Percentiles rank a stretch among this genome's conserved stretches.
phyloP scores from a whole-genome alignment of 225 moss, liverwort and hornwort species.

The Straminergon stramineum region DNA sequence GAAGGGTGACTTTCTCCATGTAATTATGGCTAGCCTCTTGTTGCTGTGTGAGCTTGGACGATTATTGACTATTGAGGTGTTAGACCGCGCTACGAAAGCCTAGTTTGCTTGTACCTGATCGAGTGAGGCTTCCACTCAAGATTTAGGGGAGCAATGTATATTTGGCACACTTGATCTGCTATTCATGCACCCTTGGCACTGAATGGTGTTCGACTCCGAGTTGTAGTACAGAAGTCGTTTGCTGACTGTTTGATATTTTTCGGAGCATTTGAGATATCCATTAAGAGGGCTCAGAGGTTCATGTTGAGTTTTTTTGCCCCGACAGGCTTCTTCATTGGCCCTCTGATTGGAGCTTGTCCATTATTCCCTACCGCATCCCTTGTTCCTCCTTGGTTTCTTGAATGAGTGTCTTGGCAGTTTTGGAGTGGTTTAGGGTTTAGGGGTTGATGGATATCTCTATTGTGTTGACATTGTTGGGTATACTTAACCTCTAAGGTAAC shows the following conservation, averaged over 20 bases:
- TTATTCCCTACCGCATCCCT: neutral
- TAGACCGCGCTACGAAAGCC: neutral
- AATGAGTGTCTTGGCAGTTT: neutral
- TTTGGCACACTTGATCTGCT: neutral
- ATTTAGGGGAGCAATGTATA: neutral
- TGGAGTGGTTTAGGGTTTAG: neutral
- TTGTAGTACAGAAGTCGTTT: neutral
- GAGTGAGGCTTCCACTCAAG: slow-evolving; percentile 8
- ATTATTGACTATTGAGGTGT: neutral
- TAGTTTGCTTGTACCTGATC: neutral
- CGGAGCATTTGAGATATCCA: neutral
- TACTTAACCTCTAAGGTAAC: neutral
- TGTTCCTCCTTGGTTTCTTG: neutral
- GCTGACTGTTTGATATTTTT: neutral
- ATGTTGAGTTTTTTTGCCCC: neutral
- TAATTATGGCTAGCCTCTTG: slow-evolving; percentile 12
- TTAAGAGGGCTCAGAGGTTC: neutral
- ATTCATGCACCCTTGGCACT: neutral
- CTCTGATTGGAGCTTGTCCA: neutral
- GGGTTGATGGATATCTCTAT: neutral
- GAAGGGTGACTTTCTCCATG: neutral
- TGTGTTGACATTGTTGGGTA: neutral
- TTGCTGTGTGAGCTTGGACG: neutral
- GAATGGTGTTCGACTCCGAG: neutral
- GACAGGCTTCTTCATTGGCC: neutral